Percentiles rank a stretch among this genome's conserved stretches.
Evolutionary conservation across 768 basidiomycete species (phyloP).

Genomic region (Dentipellis fragilis): DNA sequence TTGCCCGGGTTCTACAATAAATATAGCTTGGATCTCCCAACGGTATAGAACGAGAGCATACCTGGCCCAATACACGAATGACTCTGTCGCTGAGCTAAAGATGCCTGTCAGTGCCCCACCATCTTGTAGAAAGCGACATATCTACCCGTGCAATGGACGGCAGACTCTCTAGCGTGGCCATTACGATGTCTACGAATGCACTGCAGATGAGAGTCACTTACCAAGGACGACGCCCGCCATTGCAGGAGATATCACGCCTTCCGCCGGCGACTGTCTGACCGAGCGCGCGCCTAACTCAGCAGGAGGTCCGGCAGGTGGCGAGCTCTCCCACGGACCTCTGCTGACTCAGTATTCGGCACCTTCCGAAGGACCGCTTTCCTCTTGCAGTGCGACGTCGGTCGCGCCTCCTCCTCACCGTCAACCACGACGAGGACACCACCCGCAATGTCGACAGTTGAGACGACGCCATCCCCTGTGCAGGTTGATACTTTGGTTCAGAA

Average conservation of each 20-base stretch:
- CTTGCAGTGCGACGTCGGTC: neutral
- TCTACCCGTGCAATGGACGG: conserved; percentile 46
- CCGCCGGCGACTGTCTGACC: neutral
- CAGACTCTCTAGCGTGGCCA: conserved; percentile 44
- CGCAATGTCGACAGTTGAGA: conserved; percentile 5
- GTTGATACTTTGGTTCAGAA: conserved; percentile 5
- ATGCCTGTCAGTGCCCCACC: neutral
- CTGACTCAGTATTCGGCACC: neutral
- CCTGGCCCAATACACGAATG: conserved; percentile 68
- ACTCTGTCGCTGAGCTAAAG: conserved; percentile 59
- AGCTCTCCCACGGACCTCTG: neutral
- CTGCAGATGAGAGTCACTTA: neutral
- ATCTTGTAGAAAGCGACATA: neutral
- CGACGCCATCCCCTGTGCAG: neutral
- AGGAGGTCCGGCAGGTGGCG: neutral
- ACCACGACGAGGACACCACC: neutral
- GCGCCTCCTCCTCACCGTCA: neutral
- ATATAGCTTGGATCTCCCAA: neutral
- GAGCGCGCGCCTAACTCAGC: neutral
- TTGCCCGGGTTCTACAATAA: conserved; percentile 68
- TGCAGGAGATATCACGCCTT: neutral
- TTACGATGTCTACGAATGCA: conserved; percentile 12
- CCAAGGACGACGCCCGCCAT: neutral
- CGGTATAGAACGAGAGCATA: conserved; percentile 19
- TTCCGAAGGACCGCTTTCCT: neutral